Evolutionary conservation across 2,329 filamentous ascomycete species (phyloP).

Genomic region (Pseudogymnoascus sp.): DNA sequence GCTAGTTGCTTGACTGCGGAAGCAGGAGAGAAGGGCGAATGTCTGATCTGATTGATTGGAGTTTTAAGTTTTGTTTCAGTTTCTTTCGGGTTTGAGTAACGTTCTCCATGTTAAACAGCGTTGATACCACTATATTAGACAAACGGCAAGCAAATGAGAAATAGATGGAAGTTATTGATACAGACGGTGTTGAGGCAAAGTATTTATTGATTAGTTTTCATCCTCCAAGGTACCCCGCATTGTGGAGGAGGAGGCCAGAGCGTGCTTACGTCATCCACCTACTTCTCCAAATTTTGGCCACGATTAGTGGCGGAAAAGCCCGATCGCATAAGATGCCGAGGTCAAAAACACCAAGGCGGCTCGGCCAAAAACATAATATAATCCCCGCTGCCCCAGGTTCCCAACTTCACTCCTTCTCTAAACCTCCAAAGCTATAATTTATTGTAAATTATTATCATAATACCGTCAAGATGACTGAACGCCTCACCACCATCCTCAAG

Average conservation of each 20-base stretch:
- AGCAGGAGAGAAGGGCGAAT: not conserved
- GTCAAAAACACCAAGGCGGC: not conserved
- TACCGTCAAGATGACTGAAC: constrained; percentile 63
- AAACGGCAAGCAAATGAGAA: not conserved
- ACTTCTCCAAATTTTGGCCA: not conserved
- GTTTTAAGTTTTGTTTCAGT: not conserved
- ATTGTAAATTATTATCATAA: not conserved
- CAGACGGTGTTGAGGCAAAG: not conserved
- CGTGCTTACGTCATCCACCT: not conserved
- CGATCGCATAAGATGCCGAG: constrained; percentile 1
- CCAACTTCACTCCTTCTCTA: not conserved
- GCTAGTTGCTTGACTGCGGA: not conserved
- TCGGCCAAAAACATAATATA: constrained; percentile 1
- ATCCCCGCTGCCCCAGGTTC: not conserved
- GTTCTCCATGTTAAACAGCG: not conserved
- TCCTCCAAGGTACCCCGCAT: not conserved
- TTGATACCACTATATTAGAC: constrained; percentile 7
- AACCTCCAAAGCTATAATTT: not conserved
- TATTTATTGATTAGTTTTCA: not conserved
- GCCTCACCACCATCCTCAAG: constrained; percentile 79
- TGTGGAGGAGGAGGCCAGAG: not conserved
- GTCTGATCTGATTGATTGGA: not conserved
- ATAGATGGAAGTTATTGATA: not conserved
- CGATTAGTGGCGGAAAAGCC: not conserved
- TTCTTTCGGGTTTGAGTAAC: not conserved